Conservation (phyloP, 1,284 basidiomycete species). For the Boletus calvinii region DNA sequence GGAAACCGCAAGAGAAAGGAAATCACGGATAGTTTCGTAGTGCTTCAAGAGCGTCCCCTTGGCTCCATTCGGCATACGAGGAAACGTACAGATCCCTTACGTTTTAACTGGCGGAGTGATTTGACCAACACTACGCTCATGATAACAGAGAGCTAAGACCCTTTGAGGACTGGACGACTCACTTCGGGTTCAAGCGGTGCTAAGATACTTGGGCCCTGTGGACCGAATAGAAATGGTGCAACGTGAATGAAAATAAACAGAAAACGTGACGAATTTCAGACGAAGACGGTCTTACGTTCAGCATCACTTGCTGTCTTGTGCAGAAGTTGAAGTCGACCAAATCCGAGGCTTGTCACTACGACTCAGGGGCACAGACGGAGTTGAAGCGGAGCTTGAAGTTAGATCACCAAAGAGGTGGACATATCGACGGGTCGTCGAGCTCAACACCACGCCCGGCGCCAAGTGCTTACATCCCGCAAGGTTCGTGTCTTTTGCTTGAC, state of each 20-base stretch:
- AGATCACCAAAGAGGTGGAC: conserved; percentile 10
- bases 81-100: background rate
- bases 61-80: conserved; percentile 14
- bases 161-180: background rate
- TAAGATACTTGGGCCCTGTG: no score
- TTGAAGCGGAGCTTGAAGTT: conserved; percentile 29
- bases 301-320: conserved; percentile 10
- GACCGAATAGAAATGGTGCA: background rate
- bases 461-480: conserved; percentile 24
- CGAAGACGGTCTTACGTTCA: background rate
- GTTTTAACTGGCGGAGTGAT: conserved; percentile 9
- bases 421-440: conserved; percentile 18
- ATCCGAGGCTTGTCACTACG: no score
- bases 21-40: conserved; percentile 19
- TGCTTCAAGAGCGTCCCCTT: conserved; percentile 16
- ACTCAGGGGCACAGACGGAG: conserved; percentile 4
- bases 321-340: no score
- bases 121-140: conserved; percentile 13
- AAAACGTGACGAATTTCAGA: no score
- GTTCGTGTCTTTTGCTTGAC: conserved; percentile 19
- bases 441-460: conserved; percentile 19
- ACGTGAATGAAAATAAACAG: background rate
- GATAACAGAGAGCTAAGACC: background rate
- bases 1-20: no score
- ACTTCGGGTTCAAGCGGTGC: conserved; percentile 1